A percentile compares a stretch with the other conserved stretches of the same genome.
phyloP scores from a whole-genome alignment of 805 yeast species.

The Yarrowia deformans region DNA sequence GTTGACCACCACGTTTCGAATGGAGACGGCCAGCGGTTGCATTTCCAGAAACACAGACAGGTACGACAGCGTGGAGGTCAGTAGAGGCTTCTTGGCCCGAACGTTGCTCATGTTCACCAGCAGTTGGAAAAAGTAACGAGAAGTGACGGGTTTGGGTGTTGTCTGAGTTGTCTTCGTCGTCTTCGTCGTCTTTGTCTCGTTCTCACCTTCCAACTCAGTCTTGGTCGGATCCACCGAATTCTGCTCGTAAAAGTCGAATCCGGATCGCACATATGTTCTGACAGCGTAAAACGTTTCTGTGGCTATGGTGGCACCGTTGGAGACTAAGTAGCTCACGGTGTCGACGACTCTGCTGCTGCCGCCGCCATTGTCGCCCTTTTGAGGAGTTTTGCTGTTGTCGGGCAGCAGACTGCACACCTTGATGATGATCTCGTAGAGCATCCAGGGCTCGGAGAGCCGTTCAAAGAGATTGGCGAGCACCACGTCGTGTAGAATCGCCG shows the following conservation, averaged over 20 bases:
- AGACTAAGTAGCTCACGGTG: neutral
- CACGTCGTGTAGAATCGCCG: conserved; percentile 55
- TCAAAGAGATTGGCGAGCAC: conserved; percentile 54
- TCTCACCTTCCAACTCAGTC: neutral
- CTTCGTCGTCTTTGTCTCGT: neutral
- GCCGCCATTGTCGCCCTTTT: conserved; percentile 1
- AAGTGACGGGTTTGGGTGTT: conserved; percentile 1
- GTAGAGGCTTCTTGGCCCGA: conserved; percentile 9
- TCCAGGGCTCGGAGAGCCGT: conserved; percentile 60
- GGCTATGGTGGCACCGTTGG: neutral
- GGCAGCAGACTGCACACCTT: conserved; percentile 42
- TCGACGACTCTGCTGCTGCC: neutral
- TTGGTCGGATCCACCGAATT: neutral
- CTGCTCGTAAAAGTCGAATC: conserved; percentile 2
- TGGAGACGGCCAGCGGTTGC: conserved; percentile 42
- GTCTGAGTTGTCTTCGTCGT: neutral
- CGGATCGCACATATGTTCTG: neutral
- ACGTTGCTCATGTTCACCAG: conserved; percentile 29
- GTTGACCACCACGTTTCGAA: conserved; percentile 40
- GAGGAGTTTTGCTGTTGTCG: conserved; percentile 25
- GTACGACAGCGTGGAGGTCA: neutral
- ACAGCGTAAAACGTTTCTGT: neutral
- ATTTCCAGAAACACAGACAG: conserved; percentile 38
- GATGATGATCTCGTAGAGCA: conserved; percentile 56
- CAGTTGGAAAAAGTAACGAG: conserved; percentile 8